Evolutionary conservation across 2,329 filamentous ascomycete genomes (phyloP), one percentile per base, ranked within the genome.

Genomic region (Calonectria ilicicola): DNA sequence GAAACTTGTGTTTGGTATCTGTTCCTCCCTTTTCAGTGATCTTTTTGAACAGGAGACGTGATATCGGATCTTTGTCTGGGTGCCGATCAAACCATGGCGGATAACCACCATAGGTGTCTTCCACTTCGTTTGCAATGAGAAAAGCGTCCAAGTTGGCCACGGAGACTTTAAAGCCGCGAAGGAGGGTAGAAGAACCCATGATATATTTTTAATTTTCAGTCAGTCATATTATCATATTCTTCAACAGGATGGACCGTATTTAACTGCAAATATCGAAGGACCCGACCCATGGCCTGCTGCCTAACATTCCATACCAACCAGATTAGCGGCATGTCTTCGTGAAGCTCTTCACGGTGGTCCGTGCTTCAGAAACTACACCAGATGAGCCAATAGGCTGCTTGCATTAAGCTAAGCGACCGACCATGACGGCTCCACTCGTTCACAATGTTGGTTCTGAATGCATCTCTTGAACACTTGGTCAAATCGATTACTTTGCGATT

Each of bases 151-250:
- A 46, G 23, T 42, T 51, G 29, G 53, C 69, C 32, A 71, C 63
- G 6, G 63, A 67, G 64, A 71, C 69, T 46, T 60, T 67, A 23
- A 71, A 71, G 23, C 63, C 63, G 53, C 53, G 69, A 63, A 71
- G 63, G 10, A 71, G 19, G 51, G 69, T 71, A 21, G 49, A 47
- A n/a, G 63, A 66, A 38, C 46, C 49, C 68, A 70, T 69, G 46
- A 17, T 49, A 21, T 49, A 42, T 3, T 42, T 51, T 51, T 51
- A 5, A 32, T 32, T 32, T n/a, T n/a, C n/a, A n/a, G n/a, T 15
- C 9, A 49, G 21, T 5, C 5, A 7, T 7, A 29, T 51, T 27
- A 19, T 14, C 26, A 29, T 27, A 10, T 40, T 35, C 1, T 12
- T 5, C 3, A 35, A 10, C 32, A 19, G 1, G 15, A 42, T 6